Evolutionary conservation across 768 basidiomycete species (phyloP).

Genomic region (Kwoniella heveanensis): DNA sequence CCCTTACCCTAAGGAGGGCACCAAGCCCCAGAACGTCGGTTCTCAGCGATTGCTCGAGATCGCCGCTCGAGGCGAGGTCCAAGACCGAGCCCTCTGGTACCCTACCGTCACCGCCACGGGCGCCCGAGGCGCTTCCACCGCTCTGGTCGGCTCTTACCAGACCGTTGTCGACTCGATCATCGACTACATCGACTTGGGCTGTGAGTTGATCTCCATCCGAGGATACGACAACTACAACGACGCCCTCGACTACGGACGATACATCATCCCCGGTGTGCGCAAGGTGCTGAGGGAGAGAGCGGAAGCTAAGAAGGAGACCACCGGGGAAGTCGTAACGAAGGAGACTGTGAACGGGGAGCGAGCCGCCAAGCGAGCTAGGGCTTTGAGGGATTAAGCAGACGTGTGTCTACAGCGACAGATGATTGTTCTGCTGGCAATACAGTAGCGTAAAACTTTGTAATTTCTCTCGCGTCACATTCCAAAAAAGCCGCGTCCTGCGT

Average conservation of each 20-base stretch:
- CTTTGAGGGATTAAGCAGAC: constrained; percentile 14
- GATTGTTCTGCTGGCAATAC: not conserved
- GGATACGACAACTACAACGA: constrained; percentile 45
- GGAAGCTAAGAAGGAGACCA: constrained; percentile 5
- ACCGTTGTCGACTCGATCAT: constrained; percentile 43
- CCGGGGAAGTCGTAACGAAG: constrained; percentile 3
- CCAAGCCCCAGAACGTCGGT: constrained; percentile 38
- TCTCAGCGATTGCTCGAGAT: constrained; percentile 43
- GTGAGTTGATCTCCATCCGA: constrained; percentile 38
- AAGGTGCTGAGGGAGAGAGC: constrained; percentile 25
- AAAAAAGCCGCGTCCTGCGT: too few species aligned
- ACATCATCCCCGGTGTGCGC: constrained; percentile 39
- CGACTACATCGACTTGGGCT: constrained; percentile 41
- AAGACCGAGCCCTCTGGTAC: constrained; percentile 44
- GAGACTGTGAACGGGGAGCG: constrained; percentile 7
- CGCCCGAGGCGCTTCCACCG: constrained; percentile 39
- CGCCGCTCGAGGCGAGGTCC: constrained; percentile 37
- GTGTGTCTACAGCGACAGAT: not conserved
- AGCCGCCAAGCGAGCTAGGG: constrained; percentile 15
- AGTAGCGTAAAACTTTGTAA: not conserved
- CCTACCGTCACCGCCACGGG: constrained; percentile 42
- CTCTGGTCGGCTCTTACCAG: constrained; percentile 38
- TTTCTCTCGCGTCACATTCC: too few species aligned
- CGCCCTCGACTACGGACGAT: constrained; percentile 43
- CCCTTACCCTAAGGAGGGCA: not conserved